Conservation (phyloP, 2,329 filamentous ascomycete species). For the Botrytis byssoidea region DNA sequence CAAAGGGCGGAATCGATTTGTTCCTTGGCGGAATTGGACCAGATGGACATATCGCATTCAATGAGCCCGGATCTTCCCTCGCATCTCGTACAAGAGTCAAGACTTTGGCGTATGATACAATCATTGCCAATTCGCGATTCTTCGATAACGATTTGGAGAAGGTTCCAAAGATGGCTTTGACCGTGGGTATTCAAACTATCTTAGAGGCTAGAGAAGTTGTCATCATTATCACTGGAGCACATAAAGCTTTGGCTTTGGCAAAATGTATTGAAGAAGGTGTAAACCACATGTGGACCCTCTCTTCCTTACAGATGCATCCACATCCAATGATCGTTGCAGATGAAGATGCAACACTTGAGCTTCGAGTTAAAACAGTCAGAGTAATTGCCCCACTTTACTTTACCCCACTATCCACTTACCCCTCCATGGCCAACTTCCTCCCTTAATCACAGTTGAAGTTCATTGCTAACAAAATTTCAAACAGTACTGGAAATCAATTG, state of each 20-base stretch:
- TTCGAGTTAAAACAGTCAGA: slow-evolving; percentile 72
- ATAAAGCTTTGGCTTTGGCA: slow-evolving; percentile 77
- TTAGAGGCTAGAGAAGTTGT: slow-evolving; percentile 79
- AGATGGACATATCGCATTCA: slow-evolving; percentile 88
- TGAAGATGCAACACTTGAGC: slow-evolving; percentile 72
- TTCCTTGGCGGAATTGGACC: slow-evolving; percentile 84
- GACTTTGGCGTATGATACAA: slow-evolving; percentile 83
- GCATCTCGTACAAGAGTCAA: slow-evolving; percentile 79
- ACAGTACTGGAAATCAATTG: slow-evolving; percentile 70
- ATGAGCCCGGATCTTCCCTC: slow-evolving; percentile 80
- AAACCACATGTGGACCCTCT: slow-evolving; percentile 90
- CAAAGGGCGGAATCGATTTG: slow-evolving; percentile 75
- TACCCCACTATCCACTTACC: not conserved
- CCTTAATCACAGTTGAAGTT: not conserved
- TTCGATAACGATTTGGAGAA: slow-evolving; percentile 71
- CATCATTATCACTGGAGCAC: slow-evolving; percentile 76
- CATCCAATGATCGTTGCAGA: slow-evolving; percentile 82
- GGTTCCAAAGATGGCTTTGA: slow-evolving; percentile 80
- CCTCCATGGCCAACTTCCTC: not conserved
- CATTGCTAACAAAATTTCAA: not conserved
- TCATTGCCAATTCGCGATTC: slow-evolving; percentile 81
- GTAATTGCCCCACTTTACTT: slow-evolving; percentile 39
- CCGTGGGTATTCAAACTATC: slow-evolving; percentile 80
- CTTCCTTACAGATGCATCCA: slow-evolving; percentile 74
- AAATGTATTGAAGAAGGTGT: slow-evolving; percentile 78